Evolutionary conservation across 2,329 filamentous ascomycete species (phyloP), one percentile per base, ranked within the genome.

Genomic region (Pseudogymnoascus sp.): DNA sequence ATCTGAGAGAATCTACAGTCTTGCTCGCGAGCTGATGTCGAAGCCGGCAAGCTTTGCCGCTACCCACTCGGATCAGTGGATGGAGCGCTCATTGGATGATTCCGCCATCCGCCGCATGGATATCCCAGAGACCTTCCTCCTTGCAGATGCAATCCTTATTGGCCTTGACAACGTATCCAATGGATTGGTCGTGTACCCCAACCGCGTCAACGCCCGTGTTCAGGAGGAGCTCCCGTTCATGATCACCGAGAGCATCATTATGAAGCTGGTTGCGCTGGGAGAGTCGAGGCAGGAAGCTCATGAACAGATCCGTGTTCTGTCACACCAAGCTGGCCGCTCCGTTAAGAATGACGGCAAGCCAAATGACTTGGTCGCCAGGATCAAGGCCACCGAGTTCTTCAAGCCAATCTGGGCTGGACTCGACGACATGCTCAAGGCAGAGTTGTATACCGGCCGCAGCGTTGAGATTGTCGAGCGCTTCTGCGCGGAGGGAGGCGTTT

Each of bases 211-310:
- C 65, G 80, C 82, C 64, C 86, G 83, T 66, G 80, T 96, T 53
- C 82, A 86, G 68, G 83, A 87, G 66, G 90, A 96, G 76, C 83
- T 97, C 12, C 93, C 93, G 0, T 96, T 96, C 77, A 96, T 93
- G 88, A 83, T 86, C 6, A 92, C 87, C 34, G 79, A 84, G 72
- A 81, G 83, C 68, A 87, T 92, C 72, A 90, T 93, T 73, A 92
- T 96, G 90, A 86, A 85, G 68, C 81, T 93, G 63, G 85, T 88
- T 28, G 84, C 85, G 63, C 83, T 87, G 71, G 90, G 90, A 34
- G 82, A 80, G 28, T 89, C 85, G 8, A 80, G 91, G 60, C 91
- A 96, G 74, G 90, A 93, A 63, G 88, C 90, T 1, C 92, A 96
- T 76, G 92, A 96, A 77, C 79, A 93, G 75, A 93, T 96, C 70